Base-by-base conservation (phyloP, 1,284 basidiomycete species). In the Ustilago xerochloae region DNA sequence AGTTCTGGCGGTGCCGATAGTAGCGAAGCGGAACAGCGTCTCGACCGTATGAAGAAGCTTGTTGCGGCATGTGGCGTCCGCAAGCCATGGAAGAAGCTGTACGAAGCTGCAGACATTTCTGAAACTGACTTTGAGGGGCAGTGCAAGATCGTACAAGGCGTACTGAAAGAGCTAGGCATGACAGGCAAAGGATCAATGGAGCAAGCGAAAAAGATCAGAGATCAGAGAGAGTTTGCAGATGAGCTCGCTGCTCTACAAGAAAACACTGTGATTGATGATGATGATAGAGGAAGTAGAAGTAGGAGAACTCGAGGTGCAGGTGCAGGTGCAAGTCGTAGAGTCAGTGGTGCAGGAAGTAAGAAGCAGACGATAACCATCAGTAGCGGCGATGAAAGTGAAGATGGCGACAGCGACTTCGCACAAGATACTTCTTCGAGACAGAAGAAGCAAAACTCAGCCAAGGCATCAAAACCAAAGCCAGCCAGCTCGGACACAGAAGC, bases 81-180 rank as follows among this genome's bases (percentile, higher is more conserved):
- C 26, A 76, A 72, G 39, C 58, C 45, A 12, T 76, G 74, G 74
- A 70, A 71, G 43, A 71, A 65, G 51, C 68, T 75, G 13, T 75
- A 71, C 56, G 68, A 64, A 39, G 61, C 57, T 0, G 64, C 59
- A 3, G 32, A 10, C n/a, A 49, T 75, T 1, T 35, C 35, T 2
- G 53, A 56, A 6, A 35, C 39, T 20, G 72, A 75, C 26, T 56
- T 41, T 10, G 16, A 20, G 4, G 60, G 49, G 0, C 67, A 75
- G 26, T 67, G 72, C 41, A 55, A 4, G 12, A 26, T 67, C 15
- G 73, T 75, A 4, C 64, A 68, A n/a, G 52, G 38, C 13, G 68
- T 75, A 20, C 45, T 75, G 30, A 43, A 18, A 6, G 72, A 71
- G 35, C 54, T 71, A 9, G 68, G 73, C 2, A 71, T 71, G 63